Base-by-base conservation (phyloP, 495 filamentous ascomycete genomes). In the Neurospora tetrasperma region DNA sequence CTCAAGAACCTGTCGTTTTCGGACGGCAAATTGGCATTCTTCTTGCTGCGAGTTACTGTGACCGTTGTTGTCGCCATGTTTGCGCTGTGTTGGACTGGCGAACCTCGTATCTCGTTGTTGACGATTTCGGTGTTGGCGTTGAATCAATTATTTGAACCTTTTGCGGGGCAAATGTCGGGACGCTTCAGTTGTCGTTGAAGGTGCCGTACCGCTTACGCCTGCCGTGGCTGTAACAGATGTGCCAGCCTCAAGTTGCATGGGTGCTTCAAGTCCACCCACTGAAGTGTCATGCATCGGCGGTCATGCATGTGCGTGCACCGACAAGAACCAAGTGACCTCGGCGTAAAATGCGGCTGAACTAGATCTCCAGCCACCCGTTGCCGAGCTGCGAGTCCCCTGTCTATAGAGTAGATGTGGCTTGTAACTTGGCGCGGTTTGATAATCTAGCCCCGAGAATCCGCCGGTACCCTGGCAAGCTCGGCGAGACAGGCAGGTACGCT, bases 1-100 rank as follows among this genome's bases (percentile, higher is more conserved):
- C 93, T 88, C 84, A 98, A 89, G 79, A 89, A 97, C 59, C 96
- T 90, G 83, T 99, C 96, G 76, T 94, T 96, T 79, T 99, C 96
- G 44, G 96, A 93, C 2, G 92, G 86, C 0, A 94, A 86, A 77
- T 94, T 92, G 72, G 31, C 59, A 10, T 87, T 81, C 77, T 91
- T 89, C 81, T 94, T 94, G 76, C 85, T 80, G 9, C 80, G 79
- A 10, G 78, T 82, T 71, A 77, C 72, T 20, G 83, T 84, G 14
- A 81, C 77, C 14, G 83, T 86, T 14, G 82, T 74, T 11, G 83
- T 86, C 14, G 85, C 80, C 83, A 85, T 86, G 10, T 44, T 78
- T 62, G 54, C 27, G 54, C 54, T 62, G 48, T 31, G 54, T 62
- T 1, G 14, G 27, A 35, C 27, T 3, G 54, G 12, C 54, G 54